Evolutionary conservation across 306 rosid species (phyloP).

Genomic region (Cucumis melo): DNA sequence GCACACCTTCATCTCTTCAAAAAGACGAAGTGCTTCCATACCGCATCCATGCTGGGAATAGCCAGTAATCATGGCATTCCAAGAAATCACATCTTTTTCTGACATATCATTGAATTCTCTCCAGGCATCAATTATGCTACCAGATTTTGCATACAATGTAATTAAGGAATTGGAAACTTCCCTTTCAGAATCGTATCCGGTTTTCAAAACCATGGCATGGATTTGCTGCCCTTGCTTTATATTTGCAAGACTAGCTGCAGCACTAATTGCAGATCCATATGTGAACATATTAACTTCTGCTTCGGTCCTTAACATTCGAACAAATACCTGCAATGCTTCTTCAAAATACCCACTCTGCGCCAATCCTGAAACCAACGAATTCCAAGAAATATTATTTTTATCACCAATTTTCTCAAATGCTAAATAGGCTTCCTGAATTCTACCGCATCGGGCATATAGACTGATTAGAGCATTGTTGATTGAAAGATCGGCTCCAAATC

Average conservation of each 20-base stretch:
- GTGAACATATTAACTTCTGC: conserved; percentile 57
- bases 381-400: conserved; percentile 69
- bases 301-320: conserved; percentile 44
- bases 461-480: conserved; percentile 72
- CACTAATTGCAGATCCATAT: conserved; percentile 67
- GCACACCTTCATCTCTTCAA: conserved; percentile 55
- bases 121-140: conserved; percentile 52
- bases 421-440: conserved; percentile 42
- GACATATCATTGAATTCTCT: conserved; percentile 54
- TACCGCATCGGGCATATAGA: conserved; percentile 78
- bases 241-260: conserved; percentile 61
- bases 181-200: conserved; percentile 53
- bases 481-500: conserved; percentile 59
- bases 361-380: conserved; percentile 68
- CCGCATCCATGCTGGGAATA: conserved; percentile 81
- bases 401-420: conserved; percentile 44
- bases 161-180: conserved; percentile 80
- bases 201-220: conserved; percentile 60
- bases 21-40: conserved; percentile 47
- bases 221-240: conserved; percentile 55
- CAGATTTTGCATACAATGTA: conserved; percentile 74
- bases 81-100: conserved; percentile 59
- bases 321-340: conserved; percentile 59
- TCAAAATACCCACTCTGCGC: conserved; percentile 62
- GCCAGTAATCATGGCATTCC: conserved; percentile 84